Percentiles rank a stretch among this genome's conserved stretches.
phyloP scores from a whole-genome alignment of 345 rosid species.

The Hibiscus tridactylites region DNA sequence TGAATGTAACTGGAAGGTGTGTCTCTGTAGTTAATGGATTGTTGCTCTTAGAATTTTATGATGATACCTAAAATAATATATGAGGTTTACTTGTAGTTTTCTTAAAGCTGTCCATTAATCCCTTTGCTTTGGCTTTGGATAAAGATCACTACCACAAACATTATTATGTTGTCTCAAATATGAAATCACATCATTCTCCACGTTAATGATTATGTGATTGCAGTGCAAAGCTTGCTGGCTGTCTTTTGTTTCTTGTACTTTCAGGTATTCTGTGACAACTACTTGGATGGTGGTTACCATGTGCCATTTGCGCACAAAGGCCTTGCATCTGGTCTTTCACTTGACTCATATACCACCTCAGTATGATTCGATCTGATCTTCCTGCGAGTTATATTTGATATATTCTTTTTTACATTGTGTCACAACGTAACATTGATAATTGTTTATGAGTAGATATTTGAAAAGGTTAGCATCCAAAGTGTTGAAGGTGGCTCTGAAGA shows the following conservation, averaged over 20 bases:
- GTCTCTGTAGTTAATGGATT: background rate
- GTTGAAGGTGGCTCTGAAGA: slow-evolving; percentile 48
- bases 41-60: background rate
- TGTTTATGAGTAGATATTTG: slow-evolving; percentile 36
- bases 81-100: background rate
- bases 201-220: background rate
- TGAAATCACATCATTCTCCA: background rate
- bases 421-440: background rate
- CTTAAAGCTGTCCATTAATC: background rate
- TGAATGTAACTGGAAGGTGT: slow-evolving; percentile 92
- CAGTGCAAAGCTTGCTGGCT: slow-evolving; percentile 3
- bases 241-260: background rate
- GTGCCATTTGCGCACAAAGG: slow-evolving; percentile 92
- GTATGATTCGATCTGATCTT: slow-evolving; percentile 23
- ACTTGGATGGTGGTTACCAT: slow-evolving; percentile 95
- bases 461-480: slow-evolving; percentile 79
- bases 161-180: background rate
- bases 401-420: background rate
- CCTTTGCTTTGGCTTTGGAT: background rate
- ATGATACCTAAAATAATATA: background rate
- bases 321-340: slow-evolving; percentile 68
- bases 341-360: slow-evolving; percentile 67
- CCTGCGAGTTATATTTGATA: background rate
- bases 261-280: slow-evolving; percentile 97
- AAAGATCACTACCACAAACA: background rate